Evolutionary conservation across 2,329 filamentous ascomycete genomes (phyloP).

Genomic region (Dactylellina parvicollis): DNA sequence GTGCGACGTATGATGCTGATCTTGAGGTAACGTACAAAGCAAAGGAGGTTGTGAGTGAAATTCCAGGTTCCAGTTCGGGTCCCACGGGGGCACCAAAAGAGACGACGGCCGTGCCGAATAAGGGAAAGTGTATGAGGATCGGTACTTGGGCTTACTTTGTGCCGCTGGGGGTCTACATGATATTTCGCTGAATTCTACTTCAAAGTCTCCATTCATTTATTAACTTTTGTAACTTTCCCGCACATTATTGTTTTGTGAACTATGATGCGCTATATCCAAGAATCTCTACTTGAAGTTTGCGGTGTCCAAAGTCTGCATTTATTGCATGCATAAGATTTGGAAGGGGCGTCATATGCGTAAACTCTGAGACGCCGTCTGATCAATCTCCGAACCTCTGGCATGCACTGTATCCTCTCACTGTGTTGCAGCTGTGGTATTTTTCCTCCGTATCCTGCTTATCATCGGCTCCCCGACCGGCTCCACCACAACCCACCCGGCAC

Average conservation of each 20-base stretch:
- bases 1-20: conserved; percentile 4
- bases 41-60: neutral
- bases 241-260: no score
- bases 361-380: neutral
- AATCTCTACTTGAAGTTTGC: no score
- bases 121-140: neutral
- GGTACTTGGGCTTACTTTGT: neutral
- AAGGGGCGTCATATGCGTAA: neutral
- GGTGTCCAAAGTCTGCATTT: no score
- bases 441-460: neutral
- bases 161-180: no score
- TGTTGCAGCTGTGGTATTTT: neutral
- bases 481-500: neutral
- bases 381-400: no score
- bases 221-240: no score
- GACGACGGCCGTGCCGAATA: neutral
- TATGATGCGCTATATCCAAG: no score
- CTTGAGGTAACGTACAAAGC: conserved; percentile 13
- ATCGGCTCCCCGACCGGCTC: neutral
- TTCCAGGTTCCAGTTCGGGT: neutral
- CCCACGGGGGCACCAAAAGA: neutral
- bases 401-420: neutral
- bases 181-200: no score
- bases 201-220: no score
- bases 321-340: no score